Evolutionary conservation across 768 basidiomycete species (phyloP), one percentile per base, ranked within the genome.

Genomic region (Wakefieldia striispora): DNA sequence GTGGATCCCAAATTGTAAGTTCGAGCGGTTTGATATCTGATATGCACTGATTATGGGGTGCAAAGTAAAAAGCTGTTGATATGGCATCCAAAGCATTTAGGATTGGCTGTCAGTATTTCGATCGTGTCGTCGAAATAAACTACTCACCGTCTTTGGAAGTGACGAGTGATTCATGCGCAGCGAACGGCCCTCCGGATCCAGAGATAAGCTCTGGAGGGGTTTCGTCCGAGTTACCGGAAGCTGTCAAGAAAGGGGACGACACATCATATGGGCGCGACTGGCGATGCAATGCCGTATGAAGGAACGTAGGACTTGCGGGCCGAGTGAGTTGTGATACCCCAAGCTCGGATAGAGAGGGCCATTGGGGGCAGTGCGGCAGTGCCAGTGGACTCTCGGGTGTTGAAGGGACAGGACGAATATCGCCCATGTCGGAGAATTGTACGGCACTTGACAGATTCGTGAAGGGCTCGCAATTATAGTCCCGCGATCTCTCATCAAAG

Each of bases 1-100:
- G 61, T 2, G 89, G 76, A 56, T 88, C 83, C 50, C 88, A 73
- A 55, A 38, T 31, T 14, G 81, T 79, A 12, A 81, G 62, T 16
- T 36, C 36, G 9, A 47, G n/a, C 7, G 24, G 24, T 14, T 34
- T 39, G 27, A 27, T n/a, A 29, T 51, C 13, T 27, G 43, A 26
- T 42, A 17, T 23, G 9, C 7, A 23, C 20, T 35, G 31, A 43
- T 35, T 11, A 24, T 39, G 26, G n/a, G 3, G 20, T 13, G 37
- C 27, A 2, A 19, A 20, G 24, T 35, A 36, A 38, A 38, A 47
- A 29, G 39, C 31, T 29, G 43, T 78, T 81, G 53, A 13, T 24
- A 47, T 11, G 27, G 27, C 10, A 43, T 14, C 5, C 10, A 6
- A 46, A 11, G 35, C 44, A 21, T 53, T n/a, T 43, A 36, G 10